A percentile compares a stretch with the other conserved stretches of the same genome.
Evolutionary conservation across 2,329 filamentous ascomycete species (phyloP).

Genomic region (Xylariaceae sp.): DNA sequence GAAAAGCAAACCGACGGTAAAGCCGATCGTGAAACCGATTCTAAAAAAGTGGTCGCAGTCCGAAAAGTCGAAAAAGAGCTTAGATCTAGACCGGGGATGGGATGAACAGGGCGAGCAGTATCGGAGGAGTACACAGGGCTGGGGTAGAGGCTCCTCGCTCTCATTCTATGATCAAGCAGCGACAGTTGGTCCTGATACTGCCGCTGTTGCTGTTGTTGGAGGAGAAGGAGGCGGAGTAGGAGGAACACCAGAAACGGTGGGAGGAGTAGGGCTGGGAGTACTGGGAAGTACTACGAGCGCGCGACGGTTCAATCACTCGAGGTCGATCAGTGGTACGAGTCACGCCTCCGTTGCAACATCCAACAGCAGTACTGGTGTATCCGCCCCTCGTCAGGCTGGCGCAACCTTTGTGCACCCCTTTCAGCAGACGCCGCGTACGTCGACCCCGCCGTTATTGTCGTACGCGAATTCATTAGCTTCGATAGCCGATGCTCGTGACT

Average conservation of each 20-base stretch:
- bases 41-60: constrained; percentile 60
- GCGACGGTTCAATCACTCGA: constrained; percentile 59
- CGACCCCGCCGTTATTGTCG: constrained; percentile 64
- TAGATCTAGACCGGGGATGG: constrained; percentile 67
- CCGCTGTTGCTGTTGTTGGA: neutral
- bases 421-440: constrained; percentile 67
- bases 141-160: constrained; percentile 29
- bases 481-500: constrained; percentile 56
- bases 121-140: constrained; percentile 40
- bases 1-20: constrained; percentile 57
- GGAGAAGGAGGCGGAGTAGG: constrained; percentile 10
- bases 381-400: constrained; percentile 47
- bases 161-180: constrained; percentile 26
- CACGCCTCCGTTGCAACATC: constrained; percentile 63
- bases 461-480: constrained; percentile 64
- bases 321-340: constrained; percentile 65
- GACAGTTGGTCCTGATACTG: constrained; percentile 3
- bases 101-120: constrained; percentile 58
- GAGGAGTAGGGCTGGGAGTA: constrained; percentile 17
- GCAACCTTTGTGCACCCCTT: constrained; percentile 67
- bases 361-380: constrained; percentile 51
- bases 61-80: constrained; percentile 66
- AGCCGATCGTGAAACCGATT: constrained; percentile 70
- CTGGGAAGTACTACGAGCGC: constrained; percentile 29
- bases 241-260: constrained; percentile 7